phyloP scores from a whole-genome alignment of 805 yeast genomes.

The Saturnispora kantuleensis region DNA sequence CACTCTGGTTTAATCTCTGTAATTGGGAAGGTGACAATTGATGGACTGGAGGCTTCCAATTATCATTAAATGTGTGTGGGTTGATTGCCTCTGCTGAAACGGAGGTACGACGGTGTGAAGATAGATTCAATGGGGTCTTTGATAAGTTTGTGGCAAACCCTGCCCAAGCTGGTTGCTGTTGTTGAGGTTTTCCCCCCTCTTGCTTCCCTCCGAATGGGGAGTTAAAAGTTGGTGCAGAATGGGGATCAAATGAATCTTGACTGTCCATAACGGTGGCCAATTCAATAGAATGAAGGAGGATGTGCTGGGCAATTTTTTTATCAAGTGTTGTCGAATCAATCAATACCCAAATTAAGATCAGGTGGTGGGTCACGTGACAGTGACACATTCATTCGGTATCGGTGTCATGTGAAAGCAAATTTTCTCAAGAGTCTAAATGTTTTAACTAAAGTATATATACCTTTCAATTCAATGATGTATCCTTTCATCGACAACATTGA shows the following conservation, averaged over 20 bases:
- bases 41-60: constrained; percentile 66
- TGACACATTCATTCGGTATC: too few relatives aligned
- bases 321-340: background rate
- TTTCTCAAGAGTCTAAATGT: too few relatives aligned
- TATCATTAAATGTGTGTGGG: constrained; percentile 60
- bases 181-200: background rate
- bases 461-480: too few relatives aligned
- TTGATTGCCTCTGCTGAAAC: constrained; percentile 84
- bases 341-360: too few relatives aligned
- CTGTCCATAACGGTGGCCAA: constrained; percentile 2
- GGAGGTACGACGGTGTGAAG: constrained; percentile 49
- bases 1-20: constrained; percentile 55
- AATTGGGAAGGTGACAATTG: constrained; percentile 55
- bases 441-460: too few relatives aligned
- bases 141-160: constrained; percentile 4
- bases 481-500: too few relatives aligned
- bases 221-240: background rate
- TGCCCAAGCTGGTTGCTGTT: constrained; percentile 5
- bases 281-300: background rate
- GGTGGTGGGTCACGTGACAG: too few relatives aligned
- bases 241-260: constrained; percentile 8
- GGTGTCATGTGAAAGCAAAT: too few relatives aligned
- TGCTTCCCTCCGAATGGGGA: constrained; percentile 6
- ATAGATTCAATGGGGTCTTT: constrained; percentile 3
- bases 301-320: too few relatives aligned